Evolutionary conservation across 2,329 filamentous ascomycete species (phyloP).

Genomic region (Helotiales sp.): DNA sequence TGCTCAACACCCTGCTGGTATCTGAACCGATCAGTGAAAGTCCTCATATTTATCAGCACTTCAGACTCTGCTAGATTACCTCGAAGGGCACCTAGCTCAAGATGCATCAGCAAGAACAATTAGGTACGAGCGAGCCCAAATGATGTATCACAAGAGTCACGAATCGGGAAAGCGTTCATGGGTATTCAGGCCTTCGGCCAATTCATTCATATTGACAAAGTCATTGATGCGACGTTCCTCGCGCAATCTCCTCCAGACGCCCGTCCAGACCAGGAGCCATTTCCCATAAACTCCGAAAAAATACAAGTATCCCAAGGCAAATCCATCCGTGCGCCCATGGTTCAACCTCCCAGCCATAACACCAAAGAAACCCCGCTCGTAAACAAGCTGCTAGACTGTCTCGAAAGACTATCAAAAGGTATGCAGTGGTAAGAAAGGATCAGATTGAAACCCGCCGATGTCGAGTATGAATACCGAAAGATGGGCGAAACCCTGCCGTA

Average conservation of each 20-base stretch:
- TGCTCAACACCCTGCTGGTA: too few relatives aligned
- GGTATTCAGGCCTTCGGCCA: conserved; percentile 28
- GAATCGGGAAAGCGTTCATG: not conserved
- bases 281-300: conserved; percentile 33
- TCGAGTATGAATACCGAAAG: conserved; percentile 27
- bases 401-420: conserved; percentile 45
- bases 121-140: too few relatives aligned
- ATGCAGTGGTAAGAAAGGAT: conserved; percentile 31
- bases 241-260: conserved; percentile 30
- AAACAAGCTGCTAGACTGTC: conserved; percentile 47
- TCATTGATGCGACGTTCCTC: conserved; percentile 24
- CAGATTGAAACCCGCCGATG: conserved; percentile 34
- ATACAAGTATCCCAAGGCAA: conserved; percentile 25
- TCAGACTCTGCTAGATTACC: too few relatives aligned
- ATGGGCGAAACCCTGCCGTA: conserved; percentile 45
- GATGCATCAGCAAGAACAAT: too few relatives aligned
- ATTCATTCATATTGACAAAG: conserved; percentile 33
- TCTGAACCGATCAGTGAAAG: too few relatives aligned
- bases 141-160: too few relatives aligned
- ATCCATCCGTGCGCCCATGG: conserved; percentile 11
- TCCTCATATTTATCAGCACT: too few relatives aligned
- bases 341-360: conserved; percentile 31
- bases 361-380: conserved; percentile 42
- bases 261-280: conserved; percentile 33
- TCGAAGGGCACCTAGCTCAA: too few relatives aligned